Percentiles rank a stretch among this genome's conserved stretches.
These are phyloP conservation scores for Melaleuca quinquenervia DNA, from an alignment of 345 rosid species.

Conservation along the genomic window DNA sequence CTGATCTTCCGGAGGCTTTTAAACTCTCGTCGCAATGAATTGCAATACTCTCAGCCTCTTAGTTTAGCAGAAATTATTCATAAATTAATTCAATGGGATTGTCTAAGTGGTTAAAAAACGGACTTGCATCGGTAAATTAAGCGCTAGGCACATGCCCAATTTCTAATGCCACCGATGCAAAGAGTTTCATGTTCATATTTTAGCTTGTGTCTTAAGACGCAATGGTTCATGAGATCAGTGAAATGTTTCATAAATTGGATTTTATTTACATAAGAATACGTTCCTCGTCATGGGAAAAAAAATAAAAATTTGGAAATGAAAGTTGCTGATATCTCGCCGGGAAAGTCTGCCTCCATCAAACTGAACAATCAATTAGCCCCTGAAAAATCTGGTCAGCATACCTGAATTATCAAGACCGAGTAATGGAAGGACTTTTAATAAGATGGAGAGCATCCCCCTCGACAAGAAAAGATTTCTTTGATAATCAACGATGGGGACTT, in stretches of 20 bases:
- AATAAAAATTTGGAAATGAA: too few relatives aligned
- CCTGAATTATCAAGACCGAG: not conserved
- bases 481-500: not conserved
- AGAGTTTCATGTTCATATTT: not conserved
- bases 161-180: not conserved
- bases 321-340: too few relatives aligned
- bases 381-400: not conserved
- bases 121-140: not conserved
- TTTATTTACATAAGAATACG: not conserved
- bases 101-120: not conserved
- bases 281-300: too few relatives aligned
- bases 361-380: not conserved
- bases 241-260: not conserved
- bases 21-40: not conserved
- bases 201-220: not conserved
- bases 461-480: not conserved
- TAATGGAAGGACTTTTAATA: not conserved
- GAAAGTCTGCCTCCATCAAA: not conserved
- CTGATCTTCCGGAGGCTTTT: not conserved
- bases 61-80: not conserved
- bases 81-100: not conserved
- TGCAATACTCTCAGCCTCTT: not conserved
- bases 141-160: not conserved
- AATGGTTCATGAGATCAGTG: not conserved
- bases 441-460: not conserved